Conservation (phyloP, 768 basidiomycete species). For the Suillus variegatus region DNA sequence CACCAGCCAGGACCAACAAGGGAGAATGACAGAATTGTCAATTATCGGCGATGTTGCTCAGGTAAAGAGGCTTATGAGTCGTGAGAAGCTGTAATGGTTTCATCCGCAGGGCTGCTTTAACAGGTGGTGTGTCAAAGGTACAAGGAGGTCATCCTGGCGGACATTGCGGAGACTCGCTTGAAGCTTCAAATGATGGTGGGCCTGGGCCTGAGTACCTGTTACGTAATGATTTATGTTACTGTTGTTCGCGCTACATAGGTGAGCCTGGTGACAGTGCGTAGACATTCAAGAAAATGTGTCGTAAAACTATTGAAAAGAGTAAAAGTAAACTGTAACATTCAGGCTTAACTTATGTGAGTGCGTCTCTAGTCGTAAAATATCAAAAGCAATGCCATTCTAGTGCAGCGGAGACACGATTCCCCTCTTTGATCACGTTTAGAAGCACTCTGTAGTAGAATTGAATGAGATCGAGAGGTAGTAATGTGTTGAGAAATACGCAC, state of each 20-base stretch:
- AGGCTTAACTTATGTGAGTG: background rate
- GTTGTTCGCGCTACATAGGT: too few relatives aligned
- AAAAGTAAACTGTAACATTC: background rate
- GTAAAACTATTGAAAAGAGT: background rate
- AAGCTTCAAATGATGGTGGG: too few relatives aligned
- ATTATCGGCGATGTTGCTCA: too few relatives aligned
- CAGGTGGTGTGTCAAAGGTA: background rate
- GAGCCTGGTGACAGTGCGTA: background rate
- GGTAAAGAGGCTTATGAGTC: background rate
- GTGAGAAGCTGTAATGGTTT: background rate
- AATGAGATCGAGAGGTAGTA: background rate
- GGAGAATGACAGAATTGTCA: too few relatives aligned
- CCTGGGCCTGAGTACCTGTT: background rate
- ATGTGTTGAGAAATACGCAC: slow-evolving; percentile 39
- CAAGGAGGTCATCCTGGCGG: background rate
- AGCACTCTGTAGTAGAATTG: slow-evolving; percentile 21
- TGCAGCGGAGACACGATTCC: slow-evolving; percentile 22
- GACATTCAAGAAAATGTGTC: background rate
- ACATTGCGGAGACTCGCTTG: too few relatives aligned
- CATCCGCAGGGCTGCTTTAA: background rate
- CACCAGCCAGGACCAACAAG: too few relatives aligned
- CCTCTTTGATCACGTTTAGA: slow-evolving; percentile 21
- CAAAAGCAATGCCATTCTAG: slow-evolving; percentile 28
- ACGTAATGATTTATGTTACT: background rate
- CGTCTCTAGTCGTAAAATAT: slow-evolving; percentile 2